Base-by-base conservation (phyloP, 768 basidiomycete genomes). In the Tulasnella sp. region DNA sequence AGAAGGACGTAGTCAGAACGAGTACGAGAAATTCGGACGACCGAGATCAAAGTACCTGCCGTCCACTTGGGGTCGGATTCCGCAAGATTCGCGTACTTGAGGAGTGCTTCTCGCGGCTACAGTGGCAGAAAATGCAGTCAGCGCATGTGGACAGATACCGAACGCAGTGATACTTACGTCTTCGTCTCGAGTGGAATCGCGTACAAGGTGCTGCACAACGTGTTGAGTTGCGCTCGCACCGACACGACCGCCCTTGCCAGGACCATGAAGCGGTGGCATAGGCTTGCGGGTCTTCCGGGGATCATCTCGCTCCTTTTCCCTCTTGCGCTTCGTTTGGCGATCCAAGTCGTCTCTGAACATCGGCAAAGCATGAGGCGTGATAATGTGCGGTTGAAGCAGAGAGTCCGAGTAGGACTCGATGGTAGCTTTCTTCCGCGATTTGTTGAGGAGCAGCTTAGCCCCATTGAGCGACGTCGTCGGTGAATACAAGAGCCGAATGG, bases 221-320 rank as follows among this genome's bases (percentile, higher is more conserved):
- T 98, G 95, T 77, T 98, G 95, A 66, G 94, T 98, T 19, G 96
- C 96, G 82, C 94, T 95, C 39, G 94, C 94, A 44, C 97, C 97
- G 44, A 99, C 92, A 44, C 97, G 83, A 69, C 97, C 97, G 26
- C 97, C 97, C 77, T 86, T 86, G 69, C 97, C 97, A 14, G 94
- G 95, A 14, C 97, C 97, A 75, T 85, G 90, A 69, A 99, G 89
- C 34, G 97, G 97, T 77, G 96, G 83, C 78, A 94, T 93, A 29
- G 97, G 97, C 75, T 95, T 86, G 77, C 87, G 87, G 81, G 92
- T 94, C 86, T 97, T 97, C 77, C 91, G 86, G 47, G 92, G 90
- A 81, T 97, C 94, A 84, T 87, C 81, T 75, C 92, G 82, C 75
- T 94, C 92, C 82, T 90, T 94, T 76, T 98, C 95, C 74, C 90